Evolutionary conservation across 768 basidiomycete genomes (phyloP).

Genomic region (Coprinopsis sp.): DNA sequence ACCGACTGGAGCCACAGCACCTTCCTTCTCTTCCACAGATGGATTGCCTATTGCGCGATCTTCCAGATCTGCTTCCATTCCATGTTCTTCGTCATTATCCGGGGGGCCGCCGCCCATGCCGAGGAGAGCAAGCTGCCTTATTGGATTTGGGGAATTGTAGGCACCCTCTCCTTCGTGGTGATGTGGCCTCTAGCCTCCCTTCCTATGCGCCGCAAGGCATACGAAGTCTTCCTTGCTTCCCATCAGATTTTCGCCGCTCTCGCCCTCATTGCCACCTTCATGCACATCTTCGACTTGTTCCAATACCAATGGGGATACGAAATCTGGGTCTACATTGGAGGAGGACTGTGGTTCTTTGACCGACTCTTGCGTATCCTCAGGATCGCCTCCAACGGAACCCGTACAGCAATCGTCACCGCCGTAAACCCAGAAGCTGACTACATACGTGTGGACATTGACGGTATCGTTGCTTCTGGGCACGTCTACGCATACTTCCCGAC

Average conservation of each 20-base stretch:
- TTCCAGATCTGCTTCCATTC: slow-evolving; percentile 7
- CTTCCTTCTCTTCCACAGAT: slow-evolving; percentile 10
- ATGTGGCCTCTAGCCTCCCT: slow-evolving; percentile 38
- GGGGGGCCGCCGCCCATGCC: background rate
- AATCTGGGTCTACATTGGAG: slow-evolving; percentile 7
- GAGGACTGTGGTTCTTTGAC: background rate
- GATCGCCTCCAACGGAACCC: background rate
- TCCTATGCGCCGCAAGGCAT: slow-evolving; percentile 39
- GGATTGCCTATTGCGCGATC: slow-evolving; percentile 11
- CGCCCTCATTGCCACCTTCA: slow-evolving; percentile 8
- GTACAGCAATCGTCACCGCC: slow-evolving; percentile 7
- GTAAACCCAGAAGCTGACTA: slow-evolving; percentile 7
- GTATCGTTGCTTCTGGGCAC: slow-evolving; percentile 4
- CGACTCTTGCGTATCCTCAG: background rate
- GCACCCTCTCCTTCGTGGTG: slow-evolving; percentile 8
- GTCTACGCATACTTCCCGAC: slow-evolving; percentile 12
- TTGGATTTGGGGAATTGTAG: slow-evolving; percentile 11
- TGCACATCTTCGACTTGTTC: slow-evolving; percentile 7
- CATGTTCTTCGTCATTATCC: background rate
- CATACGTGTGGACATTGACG: slow-evolving; percentile 8
- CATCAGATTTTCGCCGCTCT: slow-evolving; percentile 38
- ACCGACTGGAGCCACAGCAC: slow-evolving; percentile 10
- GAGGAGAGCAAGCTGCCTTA: background rate
- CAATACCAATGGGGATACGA: slow-evolving; percentile 10
- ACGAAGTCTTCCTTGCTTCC: slow-evolving; percentile 48